These are phyloP conservation scores for Aspergillus nomiae DNA, from an alignment of 2,329 filamentous ascomycete species.

Conservation along the genomic window DNA sequence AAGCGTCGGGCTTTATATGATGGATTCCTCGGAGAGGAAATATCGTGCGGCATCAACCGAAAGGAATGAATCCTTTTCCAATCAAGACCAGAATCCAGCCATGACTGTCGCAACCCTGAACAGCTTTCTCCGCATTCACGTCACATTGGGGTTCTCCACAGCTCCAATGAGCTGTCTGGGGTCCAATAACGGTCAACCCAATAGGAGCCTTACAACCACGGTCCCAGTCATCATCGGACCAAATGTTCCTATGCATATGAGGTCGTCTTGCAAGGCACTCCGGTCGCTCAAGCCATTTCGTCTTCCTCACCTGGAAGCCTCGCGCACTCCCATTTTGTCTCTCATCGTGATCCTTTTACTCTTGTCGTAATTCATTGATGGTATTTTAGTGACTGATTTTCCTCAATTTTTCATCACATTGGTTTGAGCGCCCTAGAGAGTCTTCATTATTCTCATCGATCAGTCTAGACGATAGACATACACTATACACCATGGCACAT, in stretches of 20 bases:
- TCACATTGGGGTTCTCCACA: background rate
- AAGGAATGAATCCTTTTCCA: background rate
- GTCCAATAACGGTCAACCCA: background rate
- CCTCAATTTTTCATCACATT: background rate
- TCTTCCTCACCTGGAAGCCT: background rate
- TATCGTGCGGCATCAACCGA: constrained; percentile 1
- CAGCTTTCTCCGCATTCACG: constrained; percentile 2
- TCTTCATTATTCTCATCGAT: background rate
- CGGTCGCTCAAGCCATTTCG: too few species aligned
- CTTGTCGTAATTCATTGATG: too few species aligned
- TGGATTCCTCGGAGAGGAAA: background rate
- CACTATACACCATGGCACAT: background rate
- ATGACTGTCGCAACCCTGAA: background rate
- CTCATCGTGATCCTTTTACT: background rate
- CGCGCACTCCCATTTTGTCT: background rate
- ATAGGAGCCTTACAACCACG: background rate
- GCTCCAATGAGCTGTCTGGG: background rate
- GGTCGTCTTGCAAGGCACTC: background rate
- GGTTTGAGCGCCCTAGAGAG: background rate
- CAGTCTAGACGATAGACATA: background rate
- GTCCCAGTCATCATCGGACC: background rate
- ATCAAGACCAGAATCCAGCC: background rate
- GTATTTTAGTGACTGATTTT: background rate
- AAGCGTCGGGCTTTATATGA: background rate
- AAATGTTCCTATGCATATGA: background rate